phyloP scores from a whole-genome alignment of 306 rosid genomes.

The Fragaria ananassa region DNA sequence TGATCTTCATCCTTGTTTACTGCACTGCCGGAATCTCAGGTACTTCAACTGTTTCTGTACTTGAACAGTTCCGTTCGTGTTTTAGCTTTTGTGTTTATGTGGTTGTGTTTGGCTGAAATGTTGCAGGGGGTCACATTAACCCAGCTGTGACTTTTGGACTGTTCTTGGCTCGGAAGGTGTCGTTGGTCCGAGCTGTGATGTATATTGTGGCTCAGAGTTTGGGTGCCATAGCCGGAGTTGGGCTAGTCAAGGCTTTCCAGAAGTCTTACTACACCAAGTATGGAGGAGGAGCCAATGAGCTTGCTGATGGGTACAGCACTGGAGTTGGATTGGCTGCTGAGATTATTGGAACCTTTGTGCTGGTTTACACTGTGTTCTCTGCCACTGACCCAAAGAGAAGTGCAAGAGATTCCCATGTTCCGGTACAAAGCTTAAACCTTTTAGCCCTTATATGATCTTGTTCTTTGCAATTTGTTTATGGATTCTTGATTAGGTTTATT shows the following conservation, averaged over 20 bases:
- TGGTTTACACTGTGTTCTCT: conserved; percentile 89
- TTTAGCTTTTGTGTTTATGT: background rate
- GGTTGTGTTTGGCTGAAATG: background rate
- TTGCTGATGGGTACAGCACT: conserved; percentile 44
- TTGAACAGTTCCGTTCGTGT: background rate
- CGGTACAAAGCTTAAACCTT: conserved; percentile 38
- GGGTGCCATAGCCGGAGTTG: conserved; percentile 92
- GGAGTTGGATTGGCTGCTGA: conserved; percentile 78
- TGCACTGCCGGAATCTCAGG: conserved; percentile 99
- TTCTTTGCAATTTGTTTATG: background rate
- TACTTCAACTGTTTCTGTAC: background rate
- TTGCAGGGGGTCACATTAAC: conserved; percentile 93
- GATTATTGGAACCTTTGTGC: conserved; percentile 83
- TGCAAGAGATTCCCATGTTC: conserved; percentile 92
- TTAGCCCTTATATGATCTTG: background rate
- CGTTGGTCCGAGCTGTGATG: conserved; percentile 65
- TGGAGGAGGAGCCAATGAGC: conserved; percentile 79
- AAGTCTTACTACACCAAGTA: conserved; percentile 35
- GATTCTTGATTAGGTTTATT: background rate
- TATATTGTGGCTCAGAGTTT: conserved; percentile 88
- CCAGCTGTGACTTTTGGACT: conserved; percentile 98
- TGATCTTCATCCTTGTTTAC: conserved; percentile 95
- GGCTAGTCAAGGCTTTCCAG: conserved; percentile 81
- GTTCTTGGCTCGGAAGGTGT: conserved; percentile 89
- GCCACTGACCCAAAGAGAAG: conserved; percentile 92